These are phyloP conservation scores for Sherardia arvensis DNA, from an alignment of 257 asterid genomes.

Conservation along the genomic window DNA sequence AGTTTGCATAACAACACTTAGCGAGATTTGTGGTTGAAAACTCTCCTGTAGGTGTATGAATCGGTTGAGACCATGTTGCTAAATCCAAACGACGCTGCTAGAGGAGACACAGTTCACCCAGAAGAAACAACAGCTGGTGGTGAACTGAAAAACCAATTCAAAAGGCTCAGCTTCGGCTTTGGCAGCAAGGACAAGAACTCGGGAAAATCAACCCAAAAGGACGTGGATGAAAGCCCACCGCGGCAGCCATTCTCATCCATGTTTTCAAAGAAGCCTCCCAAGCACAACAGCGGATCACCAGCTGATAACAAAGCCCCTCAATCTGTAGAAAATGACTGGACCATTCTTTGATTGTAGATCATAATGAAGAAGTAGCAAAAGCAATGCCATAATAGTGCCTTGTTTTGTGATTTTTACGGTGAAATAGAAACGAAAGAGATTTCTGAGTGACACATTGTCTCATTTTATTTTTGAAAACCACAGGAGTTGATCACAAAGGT, in stretches of 20 bases:
- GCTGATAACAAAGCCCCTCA: conserved; percentile 39
- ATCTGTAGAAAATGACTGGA: conserved; percentile 67
- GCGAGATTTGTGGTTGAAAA: background rate
- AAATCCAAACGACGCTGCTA: conserved; percentile 55
- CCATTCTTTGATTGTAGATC: conserved; percentile 52
- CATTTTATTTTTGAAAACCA: no score
- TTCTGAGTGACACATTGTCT: background rate
- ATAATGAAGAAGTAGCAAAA: conserved; percentile 9
- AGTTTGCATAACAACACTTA: background rate
- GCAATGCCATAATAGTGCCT: background rate
- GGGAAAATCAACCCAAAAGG: conserved; percentile 31
- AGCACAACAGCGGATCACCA: conserved; percentile 41
- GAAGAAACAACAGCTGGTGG: conserved; percentile 51
- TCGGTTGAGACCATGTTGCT: conserved; percentile 73
- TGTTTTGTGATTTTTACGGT: background rate
- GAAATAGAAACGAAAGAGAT: background rate
- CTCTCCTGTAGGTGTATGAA: conserved; percentile 66
- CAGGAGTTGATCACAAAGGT: background rate
- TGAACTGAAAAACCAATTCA: conserved; percentile 63
- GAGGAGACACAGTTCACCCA: conserved; percentile 34
- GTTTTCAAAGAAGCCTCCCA: conserved; percentile 86
- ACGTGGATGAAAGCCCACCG: conserved; percentile 38
- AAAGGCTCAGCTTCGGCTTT: conserved; percentile 59
- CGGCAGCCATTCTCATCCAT: conserved; percentile 58
- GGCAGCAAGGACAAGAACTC: conserved; percentile 51